Evolutionary conservation across 2,329 filamentous ascomycete genomes (phyloP), one percentile per base, ranked within the genome.

Genomic region (Chaetoscypha palmicola): DNA sequence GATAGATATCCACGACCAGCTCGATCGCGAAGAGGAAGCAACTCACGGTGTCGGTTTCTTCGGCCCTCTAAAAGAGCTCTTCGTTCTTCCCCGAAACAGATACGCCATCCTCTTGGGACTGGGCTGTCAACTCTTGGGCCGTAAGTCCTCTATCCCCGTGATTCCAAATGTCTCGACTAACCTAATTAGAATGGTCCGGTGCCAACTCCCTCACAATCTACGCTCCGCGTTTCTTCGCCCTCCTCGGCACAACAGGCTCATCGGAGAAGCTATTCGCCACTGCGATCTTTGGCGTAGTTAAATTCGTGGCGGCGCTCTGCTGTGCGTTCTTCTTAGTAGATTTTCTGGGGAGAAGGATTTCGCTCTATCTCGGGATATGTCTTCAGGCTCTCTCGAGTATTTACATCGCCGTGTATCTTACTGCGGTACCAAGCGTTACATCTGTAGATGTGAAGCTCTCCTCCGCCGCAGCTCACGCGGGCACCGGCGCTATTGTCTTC

Each of bases 91-190:
- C 21, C 74, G 73, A 57, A 89, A 89, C 63, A 65, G 84, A 2
- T 88, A 88, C 65, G 73, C 83, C 3, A 67, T 89, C 2, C 82
- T 82, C 60, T 71, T 85, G 70, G 80, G 59, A 14, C 64, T 68
- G 40, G 74, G 68, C 78, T 83, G 77, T 62, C 81, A 86, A 59
- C 80, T 85, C 35, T 69, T 89, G 1, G 51, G 61, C 3, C 69
- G 45, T 47, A 40, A 38, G 45, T 44, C 71, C 23, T 16, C 12
- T 11, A 4, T 32, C 24, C 21, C n/a, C 21, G 8, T 12, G 10
- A 8, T 11, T 22, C 3, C 20, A 19, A 16, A 35, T 24, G 2
- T 37, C 10, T 10, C 30, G 20, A 16, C 35, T 49, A 21, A 46
- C 37, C 9, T 9, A 9, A 36, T 11, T 73, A 0, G 85, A 89